Conservation (phyloP, 2,329 filamentous ascomycete species). For the Sordariomycetes sp. region DNA sequence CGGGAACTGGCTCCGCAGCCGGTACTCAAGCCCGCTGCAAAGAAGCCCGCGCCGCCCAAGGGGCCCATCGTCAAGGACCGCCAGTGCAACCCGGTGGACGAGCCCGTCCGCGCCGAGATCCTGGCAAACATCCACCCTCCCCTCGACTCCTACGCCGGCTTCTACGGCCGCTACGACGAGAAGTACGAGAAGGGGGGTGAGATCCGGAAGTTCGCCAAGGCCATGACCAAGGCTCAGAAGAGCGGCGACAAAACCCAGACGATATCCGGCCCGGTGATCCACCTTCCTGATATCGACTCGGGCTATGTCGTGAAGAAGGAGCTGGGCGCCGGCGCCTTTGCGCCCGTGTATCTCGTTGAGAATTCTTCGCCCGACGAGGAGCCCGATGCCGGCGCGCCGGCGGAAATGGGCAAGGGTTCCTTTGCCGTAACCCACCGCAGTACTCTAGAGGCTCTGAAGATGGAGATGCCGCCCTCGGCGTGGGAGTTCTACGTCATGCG, state of each 20-base stretch:
- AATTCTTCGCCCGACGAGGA: constrained; percentile 44
- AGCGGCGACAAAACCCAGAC: constrained; percentile 52
- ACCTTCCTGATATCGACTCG: constrained; percentile 53
- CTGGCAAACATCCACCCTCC: constrained; percentile 64
- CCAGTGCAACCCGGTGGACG: constrained; percentile 84
- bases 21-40: constrained; percentile 16
- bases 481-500: constrained; percentile 99
- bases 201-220: constrained; percentile 73
- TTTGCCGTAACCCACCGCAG: constrained; percentile 46
- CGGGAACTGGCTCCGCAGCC: neutral
- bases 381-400: constrained; percentile 30
- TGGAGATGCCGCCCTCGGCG: constrained; percentile 76
- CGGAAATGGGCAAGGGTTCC: constrained; percentile 49
- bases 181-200: constrained; percentile 58
- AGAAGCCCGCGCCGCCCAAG: constrained; percentile 36
- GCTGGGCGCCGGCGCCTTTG: constrained; percentile 87
- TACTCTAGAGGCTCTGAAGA: constrained; percentile 77
- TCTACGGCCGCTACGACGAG: constrained; percentile 59
- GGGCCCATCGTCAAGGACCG: constrained; percentile 69
- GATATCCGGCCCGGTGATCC: constrained; percentile 48
- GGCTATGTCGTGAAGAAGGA: constrained; percentile 75
- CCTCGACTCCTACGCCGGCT: constrained; percentile 65
- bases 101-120: constrained; percentile 63
- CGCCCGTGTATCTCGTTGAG: constrained; percentile 87
- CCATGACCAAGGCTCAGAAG: constrained; percentile 44